These are phyloP conservation scores for Platismatia glauca DNA, from an alignment of 495 filamentous ascomycete genomes.

Conservation along the genomic window DNA sequence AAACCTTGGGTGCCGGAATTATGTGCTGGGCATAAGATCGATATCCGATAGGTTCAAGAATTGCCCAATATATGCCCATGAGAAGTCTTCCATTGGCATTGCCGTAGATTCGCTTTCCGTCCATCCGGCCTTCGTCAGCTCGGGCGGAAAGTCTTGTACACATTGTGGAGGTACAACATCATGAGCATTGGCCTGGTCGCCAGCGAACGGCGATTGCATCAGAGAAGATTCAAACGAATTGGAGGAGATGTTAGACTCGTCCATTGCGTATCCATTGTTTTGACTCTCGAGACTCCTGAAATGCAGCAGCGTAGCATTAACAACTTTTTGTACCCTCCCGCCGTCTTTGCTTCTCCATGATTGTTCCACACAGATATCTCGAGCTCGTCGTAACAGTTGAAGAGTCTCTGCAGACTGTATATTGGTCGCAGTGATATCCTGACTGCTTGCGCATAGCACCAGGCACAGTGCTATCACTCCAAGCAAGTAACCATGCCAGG, in stretches of 20 bases:
- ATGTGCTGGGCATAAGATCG: not conserved
- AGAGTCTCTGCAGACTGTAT: not conserved
- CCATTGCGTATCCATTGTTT: not conserved
- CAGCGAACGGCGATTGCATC: not conserved
- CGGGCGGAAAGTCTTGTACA: not conserved
- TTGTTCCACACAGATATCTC: not conserved
- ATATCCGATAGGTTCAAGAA: not conserved
- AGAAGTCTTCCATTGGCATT: not conserved
- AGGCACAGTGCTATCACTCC: not conserved
- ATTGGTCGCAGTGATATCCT: not conserved
- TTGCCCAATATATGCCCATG: not conserved
- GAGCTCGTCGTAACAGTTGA: not conserved
- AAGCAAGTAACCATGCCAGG: slow-evolving; percentile 28
- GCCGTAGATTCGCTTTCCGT: not conserved
- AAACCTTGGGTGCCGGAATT: not conserved
- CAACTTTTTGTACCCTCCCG: not conserved
- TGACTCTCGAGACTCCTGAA: not conserved
- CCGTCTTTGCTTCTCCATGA: not conserved
- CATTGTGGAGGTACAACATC: not conserved
- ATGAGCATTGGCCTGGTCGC: not conserved
- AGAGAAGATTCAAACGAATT: not conserved
- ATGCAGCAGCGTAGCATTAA: not conserved
- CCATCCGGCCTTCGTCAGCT: not conserved
- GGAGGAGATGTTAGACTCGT: not conserved
- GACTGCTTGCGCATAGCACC: not conserved